Base-by-base conservation (phyloP, 2,329 filamentous ascomycete species). In the Ophiostoma montium region DNA sequence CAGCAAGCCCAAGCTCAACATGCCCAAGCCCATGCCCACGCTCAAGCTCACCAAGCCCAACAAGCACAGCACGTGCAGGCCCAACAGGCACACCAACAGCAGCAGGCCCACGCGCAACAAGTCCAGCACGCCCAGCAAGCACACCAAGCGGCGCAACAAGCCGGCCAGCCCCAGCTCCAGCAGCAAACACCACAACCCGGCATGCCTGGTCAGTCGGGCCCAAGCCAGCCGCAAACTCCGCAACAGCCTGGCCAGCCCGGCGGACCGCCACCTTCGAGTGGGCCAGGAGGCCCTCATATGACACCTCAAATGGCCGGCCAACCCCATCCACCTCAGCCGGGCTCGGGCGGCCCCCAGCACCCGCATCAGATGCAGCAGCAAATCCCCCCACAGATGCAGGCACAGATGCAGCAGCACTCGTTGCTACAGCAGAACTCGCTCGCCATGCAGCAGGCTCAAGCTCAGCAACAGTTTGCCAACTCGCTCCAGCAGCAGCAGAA, bases 401-500 rank as follows among this genome's bases (percentile, higher is more conserved):
- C 66, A 2, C 56, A 53, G 32, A 47, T 55, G 32, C 55, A 55
- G 16, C 57, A 57, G 30, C 71, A 64, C 32, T 62, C 64, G 36
- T 66, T 71, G 50, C 64, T 67, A 10, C 66, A 67, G 48, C 39
- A 42, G 16, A 63, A 63, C 35, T 63, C 65, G 18, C 59, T 64
- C 21, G 55, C 66, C 10, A 65, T 67, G 53, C 60, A 65, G 27
- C 66, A 67, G 31, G 61, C 60, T 7, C 70, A 70, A 21, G n/a
- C n/a, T n/a, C 60, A 63, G 32, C 58, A 52, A 33, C 61, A 63
- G 35, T 56, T 60, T 30, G 56, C 68, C 57, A 65, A 56, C 61
- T 67, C 35, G 10, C 59, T 68, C 48, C 65, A 71, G 51, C 71
- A 72, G 48, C 71, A 27, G 8, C 23, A 74, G 55, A 70, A 70